Percentiles rank a stretch among this genome's conserved stretches.
phyloP scores from a whole-genome alignment of 352 stramenopile genomes.

The Phytophthora cajani region DNA sequence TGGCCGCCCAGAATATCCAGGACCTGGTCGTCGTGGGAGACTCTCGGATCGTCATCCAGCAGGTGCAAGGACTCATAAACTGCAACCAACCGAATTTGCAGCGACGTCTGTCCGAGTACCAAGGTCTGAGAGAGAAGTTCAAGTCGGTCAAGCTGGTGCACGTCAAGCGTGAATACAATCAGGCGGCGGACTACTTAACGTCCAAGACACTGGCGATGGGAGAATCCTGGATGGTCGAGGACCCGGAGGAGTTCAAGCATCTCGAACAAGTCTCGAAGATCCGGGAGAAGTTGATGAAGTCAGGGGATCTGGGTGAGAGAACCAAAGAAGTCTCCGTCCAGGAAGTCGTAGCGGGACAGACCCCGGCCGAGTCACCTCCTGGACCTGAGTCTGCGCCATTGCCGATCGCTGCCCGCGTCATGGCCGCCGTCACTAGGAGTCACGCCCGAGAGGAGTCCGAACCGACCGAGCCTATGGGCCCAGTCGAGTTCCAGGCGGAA shows the following conservation, averaged over 20 bases:
- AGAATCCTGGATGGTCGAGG: neutral
- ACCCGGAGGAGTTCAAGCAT: neutral
- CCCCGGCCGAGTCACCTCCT: neutral
- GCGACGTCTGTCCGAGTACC: neutral
- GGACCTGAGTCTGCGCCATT: neutral
- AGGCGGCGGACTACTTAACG: slow-evolving; percentile 9
- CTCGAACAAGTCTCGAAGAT: slow-evolving; percentile 3
- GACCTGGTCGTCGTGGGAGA: neutral
- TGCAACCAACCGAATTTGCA: slow-evolving; percentile 6
- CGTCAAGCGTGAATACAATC: slow-evolving; percentile 14
- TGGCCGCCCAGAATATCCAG: neutral
- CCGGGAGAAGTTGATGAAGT: slow-evolving; percentile 8
- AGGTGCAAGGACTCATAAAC: slow-evolving; percentile 2
- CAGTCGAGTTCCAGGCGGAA: neutral
- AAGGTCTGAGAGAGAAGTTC: slow-evolving; percentile 2
- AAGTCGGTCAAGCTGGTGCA: neutral
- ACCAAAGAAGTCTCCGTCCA: neutral
- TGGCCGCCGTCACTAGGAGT: neutral
- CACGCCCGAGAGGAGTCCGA: neutral
- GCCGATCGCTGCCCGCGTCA: neutral
- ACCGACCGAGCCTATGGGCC: neutral
- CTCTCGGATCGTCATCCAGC: slow-evolving; percentile 3
- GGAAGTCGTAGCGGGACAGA: neutral
- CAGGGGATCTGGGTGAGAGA: neutral
- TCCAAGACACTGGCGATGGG: neutral